Evolutionary conservation across 192 early-diverging fungal genomes (phyloP).

Genomic region (Backusella parvicylindrica): DNA sequence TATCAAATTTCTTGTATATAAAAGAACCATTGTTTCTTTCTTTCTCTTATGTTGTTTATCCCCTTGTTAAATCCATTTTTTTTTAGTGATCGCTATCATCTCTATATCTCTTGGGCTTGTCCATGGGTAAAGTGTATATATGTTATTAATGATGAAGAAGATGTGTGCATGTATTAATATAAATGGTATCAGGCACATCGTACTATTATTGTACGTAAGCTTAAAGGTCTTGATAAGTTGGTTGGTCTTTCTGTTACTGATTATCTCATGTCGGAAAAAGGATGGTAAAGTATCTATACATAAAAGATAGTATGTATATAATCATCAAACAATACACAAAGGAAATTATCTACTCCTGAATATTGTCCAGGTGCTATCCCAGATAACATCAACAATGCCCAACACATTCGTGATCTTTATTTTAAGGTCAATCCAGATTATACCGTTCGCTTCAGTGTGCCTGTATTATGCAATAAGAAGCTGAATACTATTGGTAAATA

Average conservation of each 20-base stretch:
- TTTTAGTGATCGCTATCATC: conserved; percentile 72
- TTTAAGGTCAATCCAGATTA: conserved; percentile 73
- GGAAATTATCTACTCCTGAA: conserved; percentile 62
- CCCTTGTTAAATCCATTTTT: not conserved
- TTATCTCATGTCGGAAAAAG: conserved; percentile 72
- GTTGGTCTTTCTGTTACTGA: conserved; percentile 87
- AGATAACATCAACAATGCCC: conserved; percentile 71
- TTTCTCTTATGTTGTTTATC: too few species aligned
- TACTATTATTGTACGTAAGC: conserved; percentile 77
- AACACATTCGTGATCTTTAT: conserved; percentile 85
- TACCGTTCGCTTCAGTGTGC: conserved; percentile 77
- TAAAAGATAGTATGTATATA: not conserved
- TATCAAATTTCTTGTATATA: too few species aligned
- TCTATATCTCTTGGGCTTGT: conserved; percentile 68
- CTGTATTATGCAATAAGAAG: conserved; percentile 97
- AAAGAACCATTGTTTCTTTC: too few species aligned
- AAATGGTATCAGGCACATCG: too few species aligned
- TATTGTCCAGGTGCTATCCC: conserved; percentile 74
- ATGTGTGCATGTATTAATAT: too few species aligned
- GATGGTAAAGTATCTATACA: conserved; percentile 51
- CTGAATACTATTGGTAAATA: conserved; percentile 75
- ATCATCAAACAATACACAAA: not conserved
- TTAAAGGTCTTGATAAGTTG: conserved; percentile 85
- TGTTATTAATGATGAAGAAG: not conserved
- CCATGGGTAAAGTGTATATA: not conserved